Evolutionary conservation across 1,139 yeast genomes (phyloP).

Genomic region (Lodderomyces margitis): DNA sequence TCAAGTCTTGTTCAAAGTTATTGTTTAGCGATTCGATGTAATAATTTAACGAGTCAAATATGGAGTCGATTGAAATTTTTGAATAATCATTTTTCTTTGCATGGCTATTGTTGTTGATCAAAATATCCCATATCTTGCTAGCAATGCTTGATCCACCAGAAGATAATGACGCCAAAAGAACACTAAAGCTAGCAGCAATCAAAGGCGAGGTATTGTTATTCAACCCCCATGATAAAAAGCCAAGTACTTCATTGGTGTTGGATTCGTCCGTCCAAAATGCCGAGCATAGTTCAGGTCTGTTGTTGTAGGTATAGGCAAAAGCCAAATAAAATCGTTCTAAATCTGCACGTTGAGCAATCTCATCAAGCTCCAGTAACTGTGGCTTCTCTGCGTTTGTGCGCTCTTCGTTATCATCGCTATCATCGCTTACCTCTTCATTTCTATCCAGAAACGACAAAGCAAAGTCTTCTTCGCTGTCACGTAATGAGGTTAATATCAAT

Average conservation of each 20-base stretch:
- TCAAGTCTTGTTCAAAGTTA: slow-evolving; percentile 37
- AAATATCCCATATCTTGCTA: slow-evolving; percentile 40
- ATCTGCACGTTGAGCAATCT: slow-evolving; percentile 71
- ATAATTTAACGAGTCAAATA: slow-evolving; percentile 55
- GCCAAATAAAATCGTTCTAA: slow-evolving; percentile 84
- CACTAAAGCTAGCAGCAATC: slow-evolving; percentile 79
- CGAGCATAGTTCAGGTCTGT: slow-evolving; percentile 56
- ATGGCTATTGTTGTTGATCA: slow-evolving; percentile 23
- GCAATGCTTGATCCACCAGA: slow-evolving; percentile 56
- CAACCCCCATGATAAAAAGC: slow-evolving; percentile 87
- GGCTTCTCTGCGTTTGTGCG: slow-evolving; percentile 12
- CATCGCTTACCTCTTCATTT: slow-evolving; percentile 24
- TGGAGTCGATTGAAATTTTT: slow-evolving; percentile 58
- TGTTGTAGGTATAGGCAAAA: slow-evolving; percentile 65
- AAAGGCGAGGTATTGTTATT: slow-evolving; percentile 75
- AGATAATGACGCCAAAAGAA: slow-evolving; percentile 73
- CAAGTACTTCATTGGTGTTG: slow-evolving; percentile 43
- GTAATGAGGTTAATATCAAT: slow-evolving; percentile 71
- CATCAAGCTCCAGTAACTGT: slow-evolving; percentile 44
- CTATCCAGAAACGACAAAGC: slow-evolving; percentile 44
- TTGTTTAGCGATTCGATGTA: slow-evolving; percentile 53
- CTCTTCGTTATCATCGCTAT: slow-evolving; percentile 11
- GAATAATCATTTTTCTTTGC: slow-evolving; percentile 41
- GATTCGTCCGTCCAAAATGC: slow-evolving; percentile 73
- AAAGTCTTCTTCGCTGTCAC: slow-evolving; percentile 86